Conservation (phyloP, 192 early-diverging fungal genomes). For the Coemansia erecta region DNA sequence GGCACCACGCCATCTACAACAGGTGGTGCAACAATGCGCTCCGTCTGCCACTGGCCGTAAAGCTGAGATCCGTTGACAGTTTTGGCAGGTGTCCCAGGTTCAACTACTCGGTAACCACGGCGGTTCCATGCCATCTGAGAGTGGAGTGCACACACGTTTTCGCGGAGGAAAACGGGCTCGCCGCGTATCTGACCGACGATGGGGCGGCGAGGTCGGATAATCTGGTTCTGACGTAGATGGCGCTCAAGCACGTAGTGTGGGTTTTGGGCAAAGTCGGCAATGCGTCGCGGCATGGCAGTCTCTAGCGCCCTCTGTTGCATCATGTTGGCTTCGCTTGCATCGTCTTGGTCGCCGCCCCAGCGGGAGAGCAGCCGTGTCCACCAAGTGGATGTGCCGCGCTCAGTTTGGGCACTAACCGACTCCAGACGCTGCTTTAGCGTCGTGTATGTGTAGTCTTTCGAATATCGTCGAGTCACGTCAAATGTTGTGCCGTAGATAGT, state of each 20-base stretch:
- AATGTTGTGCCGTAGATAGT: constrained; percentile 11
- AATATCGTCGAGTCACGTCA: constrained; percentile 45
- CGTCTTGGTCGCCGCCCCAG: constrained; percentile 21
- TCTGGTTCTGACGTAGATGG: constrained; percentile 76
- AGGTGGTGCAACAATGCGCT: constrained; percentile 58
- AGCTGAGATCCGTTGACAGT: constrained; percentile 20
- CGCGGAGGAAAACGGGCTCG: constrained; percentile 77
- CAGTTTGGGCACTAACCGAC: constrained; percentile 9
- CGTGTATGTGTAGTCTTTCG: constrained; percentile 34
- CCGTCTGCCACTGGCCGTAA: constrained; percentile 91
- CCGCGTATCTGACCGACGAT: constrained; percentile 74
- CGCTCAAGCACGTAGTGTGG: constrained; percentile 77
- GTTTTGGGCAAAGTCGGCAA: constrained; percentile 79
- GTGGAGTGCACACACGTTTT: constrained; percentile 61
- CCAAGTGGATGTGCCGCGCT: constrained; percentile 28
- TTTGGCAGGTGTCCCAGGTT: constrained; percentile 44
- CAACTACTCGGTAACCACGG: constrained; percentile 28
- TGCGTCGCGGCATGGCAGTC: constrained; percentile 74
- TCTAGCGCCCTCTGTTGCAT: constrained; percentile 42
- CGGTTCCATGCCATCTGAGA: constrained; percentile 67
- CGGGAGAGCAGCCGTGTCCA: constrained; percentile 42
- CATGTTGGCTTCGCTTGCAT: constrained; percentile 55
- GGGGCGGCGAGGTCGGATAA: constrained; percentile 67
- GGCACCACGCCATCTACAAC: constrained; percentile 76
- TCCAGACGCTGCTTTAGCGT: constrained; percentile 48